These are phyloP conservation scores for Coemansia sp. DNA, from an alignment of 192 early-diverging fungal species.

Conservation along the genomic window DNA sequence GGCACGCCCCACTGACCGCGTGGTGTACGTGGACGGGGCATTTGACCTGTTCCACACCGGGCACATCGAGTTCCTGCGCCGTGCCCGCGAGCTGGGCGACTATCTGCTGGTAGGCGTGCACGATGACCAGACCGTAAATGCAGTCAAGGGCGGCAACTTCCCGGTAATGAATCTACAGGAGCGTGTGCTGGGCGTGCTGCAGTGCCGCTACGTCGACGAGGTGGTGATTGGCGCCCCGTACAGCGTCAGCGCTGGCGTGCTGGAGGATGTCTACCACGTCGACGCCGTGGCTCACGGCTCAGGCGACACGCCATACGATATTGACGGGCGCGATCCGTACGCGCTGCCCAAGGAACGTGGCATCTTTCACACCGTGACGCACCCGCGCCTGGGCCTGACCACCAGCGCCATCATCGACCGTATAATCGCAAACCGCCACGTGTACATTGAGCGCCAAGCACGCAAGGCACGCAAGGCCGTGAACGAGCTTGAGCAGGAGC, in stretches of 20 bases:
- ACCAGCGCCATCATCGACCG: conserved; percentile 83
- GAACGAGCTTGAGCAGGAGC: conserved; percentile 59
- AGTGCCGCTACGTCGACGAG: conserved; percentile 91
- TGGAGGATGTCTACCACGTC: conserved; percentile 82
- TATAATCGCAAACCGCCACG: conserved; percentile 78
- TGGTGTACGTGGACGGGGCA: conserved; percentile 93
- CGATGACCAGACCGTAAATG: conserved; percentile 86
- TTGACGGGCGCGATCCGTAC: conserved; percentile 80
- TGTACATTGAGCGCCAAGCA: conserved; percentile 72
- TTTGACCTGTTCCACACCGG: conserved; percentile 96
- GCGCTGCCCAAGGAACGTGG: conserved; percentile 70
- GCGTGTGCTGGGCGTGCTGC: conserved; percentile 84
- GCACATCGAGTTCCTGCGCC: conserved; percentile 90
- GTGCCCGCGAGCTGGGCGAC: conserved; percentile 77
- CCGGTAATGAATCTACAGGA: conserved; percentile 96
- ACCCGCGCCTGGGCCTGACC: conserved; percentile 69
- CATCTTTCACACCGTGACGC: conserved; percentile 76
- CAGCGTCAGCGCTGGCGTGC: conserved; percentile 78
- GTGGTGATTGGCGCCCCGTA: conserved; percentile 91
- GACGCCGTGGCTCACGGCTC: conserved; percentile 73
- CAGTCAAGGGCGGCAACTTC: conserved; percentile 78
- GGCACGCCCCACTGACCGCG: conserved; percentile 67
- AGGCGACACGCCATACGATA: conserved; percentile 58
- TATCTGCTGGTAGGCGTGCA: conserved; percentile 92
- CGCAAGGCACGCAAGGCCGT: conserved; percentile 67